A percentile compares a stretch with the other conserved stretches of the same genome.
Evolutionary conservation across 495 filamentous ascomycete species (phyloP).

Genomic region (Aspergillus bertholletiae): DNA sequence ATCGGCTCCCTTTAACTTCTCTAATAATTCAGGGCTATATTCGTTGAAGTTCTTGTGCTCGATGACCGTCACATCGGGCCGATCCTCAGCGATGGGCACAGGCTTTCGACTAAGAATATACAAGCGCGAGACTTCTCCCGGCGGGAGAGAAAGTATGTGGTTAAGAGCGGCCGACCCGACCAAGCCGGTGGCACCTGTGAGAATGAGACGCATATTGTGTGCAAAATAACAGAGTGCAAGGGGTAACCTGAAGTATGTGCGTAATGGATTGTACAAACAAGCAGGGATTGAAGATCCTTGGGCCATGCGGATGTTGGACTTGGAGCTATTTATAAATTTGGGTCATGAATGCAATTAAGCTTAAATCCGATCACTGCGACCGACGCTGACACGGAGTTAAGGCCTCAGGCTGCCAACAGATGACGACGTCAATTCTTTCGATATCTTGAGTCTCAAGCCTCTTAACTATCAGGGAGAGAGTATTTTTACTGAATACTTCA

Average conservation of each 20-base stretch:
- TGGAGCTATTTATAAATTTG: not conserved
- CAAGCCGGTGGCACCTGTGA: slow-evolving; percentile 72
- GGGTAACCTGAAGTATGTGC: not conserved
- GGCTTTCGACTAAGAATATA: slow-evolving; percentile 64
- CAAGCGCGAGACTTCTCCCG: slow-evolving; percentile 50
- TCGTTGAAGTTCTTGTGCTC: slow-evolving; percentile 60
- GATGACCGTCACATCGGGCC: slow-evolving; percentile 60
- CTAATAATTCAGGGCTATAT: slow-evolving; percentile 53
- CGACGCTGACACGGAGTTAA: not conserved
- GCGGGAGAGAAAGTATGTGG: slow-evolving; percentile 55
- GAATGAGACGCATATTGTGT: slow-evolving; percentile 62
- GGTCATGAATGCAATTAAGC: not conserved
- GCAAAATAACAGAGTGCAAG: not conserved
- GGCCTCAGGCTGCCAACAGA: not conserved
- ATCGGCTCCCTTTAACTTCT: slow-evolving; percentile 57
- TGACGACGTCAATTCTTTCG: not conserved
- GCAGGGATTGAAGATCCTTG: not conserved
- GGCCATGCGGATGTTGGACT: not conserved
- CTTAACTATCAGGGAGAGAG: no score
- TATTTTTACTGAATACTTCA: no score
- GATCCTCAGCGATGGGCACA: slow-evolving; percentile 59
- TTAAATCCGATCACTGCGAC: not conserved
- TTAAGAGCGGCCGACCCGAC: slow-evolving; percentile 63
- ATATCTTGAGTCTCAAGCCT: no score
- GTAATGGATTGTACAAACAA: not conserved